Percentiles rank a stretch among this genome's conserved stretches.
These are phyloP conservation scores for Suillus weaverae DNA, from an alignment of 768 basidiomycete species.

Conservation along the genomic window DNA sequence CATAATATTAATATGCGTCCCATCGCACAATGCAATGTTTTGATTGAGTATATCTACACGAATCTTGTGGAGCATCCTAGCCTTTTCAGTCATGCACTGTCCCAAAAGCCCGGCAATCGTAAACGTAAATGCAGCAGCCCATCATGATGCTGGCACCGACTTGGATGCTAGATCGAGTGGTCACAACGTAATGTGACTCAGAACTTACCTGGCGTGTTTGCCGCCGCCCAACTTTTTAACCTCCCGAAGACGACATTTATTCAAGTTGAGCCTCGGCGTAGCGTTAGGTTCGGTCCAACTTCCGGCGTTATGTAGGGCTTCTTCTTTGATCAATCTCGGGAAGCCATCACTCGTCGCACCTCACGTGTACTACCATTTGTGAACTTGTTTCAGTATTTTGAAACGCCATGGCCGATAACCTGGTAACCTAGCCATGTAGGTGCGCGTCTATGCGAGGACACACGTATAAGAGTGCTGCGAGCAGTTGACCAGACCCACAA, in stretches of 20 bases:
- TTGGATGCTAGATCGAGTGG: neutral
- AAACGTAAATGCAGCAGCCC: neutral
- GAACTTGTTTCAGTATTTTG: neutral
- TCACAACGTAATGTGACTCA: neutral
- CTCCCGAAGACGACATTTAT: neutral
- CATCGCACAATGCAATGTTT: too few species aligned
- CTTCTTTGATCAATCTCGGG: slow-evolving; percentile 4
- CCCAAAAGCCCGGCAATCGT: neutral
- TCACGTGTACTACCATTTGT: neutral
- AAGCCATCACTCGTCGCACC: neutral
- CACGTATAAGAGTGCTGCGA: neutral
- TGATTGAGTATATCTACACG: neutral
- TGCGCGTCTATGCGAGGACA: neutral
- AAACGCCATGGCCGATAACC: neutral
- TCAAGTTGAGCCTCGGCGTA: neutral
- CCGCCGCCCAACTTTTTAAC: neutral
- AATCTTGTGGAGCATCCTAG: neutral
- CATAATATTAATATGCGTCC: neutral
- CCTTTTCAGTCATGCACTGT: neutral
- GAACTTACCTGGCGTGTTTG: neutral
- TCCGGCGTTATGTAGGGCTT: neutral
- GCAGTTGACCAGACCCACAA: neutral
- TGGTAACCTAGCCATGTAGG: neutral
- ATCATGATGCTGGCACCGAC: neutral
- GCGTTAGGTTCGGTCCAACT: neutral